Evolutionary conservation across 2,329 filamentous ascomycete genomes (phyloP).

Genomic region (Fusarium ramigenum): DNA sequence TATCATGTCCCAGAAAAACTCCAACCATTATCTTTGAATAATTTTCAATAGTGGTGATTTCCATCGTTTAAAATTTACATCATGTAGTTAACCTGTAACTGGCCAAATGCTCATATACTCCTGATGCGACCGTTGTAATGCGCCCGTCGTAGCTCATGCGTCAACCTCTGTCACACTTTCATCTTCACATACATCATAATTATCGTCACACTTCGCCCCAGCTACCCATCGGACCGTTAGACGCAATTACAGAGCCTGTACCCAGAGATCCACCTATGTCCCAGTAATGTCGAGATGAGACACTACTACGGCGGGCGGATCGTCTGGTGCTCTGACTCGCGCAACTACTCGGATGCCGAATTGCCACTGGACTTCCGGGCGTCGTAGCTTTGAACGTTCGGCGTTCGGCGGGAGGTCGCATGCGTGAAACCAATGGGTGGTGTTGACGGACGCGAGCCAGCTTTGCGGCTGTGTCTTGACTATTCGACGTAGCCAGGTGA

Average conservation of each 20-base stretch:
- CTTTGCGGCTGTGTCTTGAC: slow-evolving; percentile 76
- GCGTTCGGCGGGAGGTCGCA: slow-evolving; percentile 58
- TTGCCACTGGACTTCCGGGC: slow-evolving; percentile 58
- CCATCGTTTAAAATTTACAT: slow-evolving; percentile 28
- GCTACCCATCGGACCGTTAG: slow-evolving; percentile 74
- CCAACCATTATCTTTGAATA: slow-evolving; percentile 29
- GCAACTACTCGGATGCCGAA: slow-evolving; percentile 72
- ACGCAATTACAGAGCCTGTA: slow-evolving; percentile 75
- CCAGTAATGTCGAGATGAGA: slow-evolving; percentile 89
- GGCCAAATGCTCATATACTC: slow-evolving; percentile 14
- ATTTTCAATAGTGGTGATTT: slow-evolving; percentile 22
- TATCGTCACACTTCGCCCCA: slow-evolving; percentile 76
- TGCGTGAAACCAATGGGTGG: slow-evolving; percentile 80
- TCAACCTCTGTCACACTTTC: slow-evolving; percentile 9
- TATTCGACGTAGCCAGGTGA: slow-evolving; percentile 59
- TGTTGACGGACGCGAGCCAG: slow-evolving; percentile 87
- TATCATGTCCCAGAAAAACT: slow-evolving; percentile 22
- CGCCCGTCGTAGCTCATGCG: slow-evolving; percentile 6
- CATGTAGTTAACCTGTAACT: slow-evolving; percentile 1
- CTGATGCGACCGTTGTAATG: slow-evolving; percentile 21
- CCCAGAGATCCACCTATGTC: slow-evolving; percentile 85
- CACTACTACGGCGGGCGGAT: slow-evolving; percentile 72
- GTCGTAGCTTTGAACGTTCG: slow-evolving; percentile 65
- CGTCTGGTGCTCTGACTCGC: slow-evolving; percentile 87
- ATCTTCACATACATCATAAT: slow-evolving; percentile 9